Base-by-base conservation (phyloP, 2,329 filamentous ascomycete genomes). In the Diaporthe vaccinii region DNA sequence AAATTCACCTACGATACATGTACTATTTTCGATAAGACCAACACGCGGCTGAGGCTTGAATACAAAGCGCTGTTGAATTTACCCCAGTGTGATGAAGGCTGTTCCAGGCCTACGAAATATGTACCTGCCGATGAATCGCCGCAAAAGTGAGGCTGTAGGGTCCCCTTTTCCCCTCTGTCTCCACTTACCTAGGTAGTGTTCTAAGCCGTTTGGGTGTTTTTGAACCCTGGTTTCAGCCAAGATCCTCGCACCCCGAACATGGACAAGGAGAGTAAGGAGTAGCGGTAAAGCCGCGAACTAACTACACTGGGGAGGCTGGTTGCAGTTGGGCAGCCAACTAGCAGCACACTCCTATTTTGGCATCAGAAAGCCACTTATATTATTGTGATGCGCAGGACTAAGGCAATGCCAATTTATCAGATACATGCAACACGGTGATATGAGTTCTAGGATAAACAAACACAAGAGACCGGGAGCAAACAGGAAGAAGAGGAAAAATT, bases 181-280 rank as follows among this genome's bases (percentile, higher is more conserved):
- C 65, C 46, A 53, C 65, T 36, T 22, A n/a, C n/a, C n/a, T n/a
- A n/a, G n/a, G n/a, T n/a, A 20, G 20, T 34, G 28, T 53, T 68
- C 46, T 68, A 68, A 39, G 34, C 65, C 46, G n/a, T 20, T 39
- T 39, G n/a, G 46, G 46, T 53, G 12, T 28, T n/a, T 14, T 51
- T 4, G 6, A 22, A 41, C 20, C 65, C 65, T 8, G 28, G 65
- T 68, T 53, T 53, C 65, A 68, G 65, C 46, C 46, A 68, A 53
- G 65, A 68, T 68, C 65, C 12, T 68, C 65, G 65, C n/a, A 68
- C 46, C 9, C 3, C n/a, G 2, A 39, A 68, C 65, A 68, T 53
- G 65, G 65, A 36, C 46, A 53, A 53, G 65, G 46, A 53, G 31
- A 53, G 14, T 3, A 68, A 25, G 15, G 31, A 53, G 20, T 25